Base-by-base conservation (phyloP, 2,329 filamentous ascomycete species). In the Dactylonectria estremocensis region DNA sequence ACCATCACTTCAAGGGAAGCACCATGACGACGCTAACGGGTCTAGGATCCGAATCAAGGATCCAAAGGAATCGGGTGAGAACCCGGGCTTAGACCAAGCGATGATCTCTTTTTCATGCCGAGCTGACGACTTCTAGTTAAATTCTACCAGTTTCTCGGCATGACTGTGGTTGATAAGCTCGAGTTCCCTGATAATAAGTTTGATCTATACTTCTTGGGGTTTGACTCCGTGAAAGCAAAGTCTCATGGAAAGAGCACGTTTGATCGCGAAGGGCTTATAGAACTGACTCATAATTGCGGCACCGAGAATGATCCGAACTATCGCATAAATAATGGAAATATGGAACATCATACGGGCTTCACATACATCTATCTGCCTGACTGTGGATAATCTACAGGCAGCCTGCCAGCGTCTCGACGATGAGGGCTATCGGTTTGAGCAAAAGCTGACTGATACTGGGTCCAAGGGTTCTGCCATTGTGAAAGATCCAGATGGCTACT, bases 71-170 rank as follows among this genome's bases (percentile, higher is more conserved):
- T 94, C 92, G 45, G 83, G 92, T 92, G 84, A 54, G 83, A 78
- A n/a, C 20, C 14, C 6, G 7, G n/a, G 18, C 18, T 13, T 31
- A 14, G 13, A 14, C 16, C 4, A 52, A 6, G 5, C n/a, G 20
- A 24, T 13, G 28, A 16, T 9, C 10, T 28, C 18, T 2, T 18
- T 9, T 16, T 18, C 4, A 13, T 22, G 8, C 24, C 18, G 10
- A 37, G 33, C 43, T 16, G 1, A 28, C 16, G 3, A 4, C 9
- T 2, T 52, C 18, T 7, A 89, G 90, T 98, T 82, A 93, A 95
- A 74, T 99, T 97, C 83, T 99, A 98, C 83, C 92, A 97, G 79
- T 93, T 94, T 81, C 89, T 99, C n/a, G 96, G 96, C 75, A 91
- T 98, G 88, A 95, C 87, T 78, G 83, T 95, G 69, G 88, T 98